A percentile compares a stretch with the other conserved stretches of the same genome.
phyloP scores from a whole-genome alignment of 345 rosid species.

The Gossypium anomalum region DNA sequence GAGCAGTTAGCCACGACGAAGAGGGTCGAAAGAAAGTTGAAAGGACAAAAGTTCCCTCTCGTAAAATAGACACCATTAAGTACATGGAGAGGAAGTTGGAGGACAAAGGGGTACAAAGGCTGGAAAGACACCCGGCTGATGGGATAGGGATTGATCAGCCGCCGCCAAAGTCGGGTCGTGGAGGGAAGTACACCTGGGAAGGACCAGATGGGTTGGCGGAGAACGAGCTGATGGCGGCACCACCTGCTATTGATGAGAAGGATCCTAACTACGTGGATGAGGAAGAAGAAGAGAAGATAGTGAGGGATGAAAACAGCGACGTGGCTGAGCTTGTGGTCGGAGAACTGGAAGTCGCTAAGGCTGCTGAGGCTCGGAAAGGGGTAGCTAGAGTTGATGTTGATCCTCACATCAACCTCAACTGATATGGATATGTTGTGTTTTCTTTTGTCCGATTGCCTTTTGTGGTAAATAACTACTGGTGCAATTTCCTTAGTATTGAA shows the following conservation, averaged over 20 bases:
- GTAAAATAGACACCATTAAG: conserved; percentile 54
- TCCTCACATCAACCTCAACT: conserved; percentile 31
- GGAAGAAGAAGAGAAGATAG: conserved; percentile 34
- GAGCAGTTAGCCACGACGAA: conserved; percentile 40
- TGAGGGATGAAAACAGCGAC: conserved; percentile 32
- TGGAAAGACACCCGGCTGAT: conserved; percentile 71
- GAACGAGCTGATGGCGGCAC: conserved; percentile 42
- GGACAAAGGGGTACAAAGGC: conserved; percentile 62
- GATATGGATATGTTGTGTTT: not conserved
- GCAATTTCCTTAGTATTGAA: not conserved
- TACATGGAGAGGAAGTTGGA: conserved; percentile 55
- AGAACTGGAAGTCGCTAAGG: conserved; percentile 62
- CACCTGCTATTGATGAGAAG: conserved; percentile 65
- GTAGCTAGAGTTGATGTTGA: conserved; percentile 64
- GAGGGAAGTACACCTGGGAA: conserved; percentile 95
- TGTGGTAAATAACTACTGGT: not conserved
- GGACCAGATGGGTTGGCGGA: conserved; percentile 50
- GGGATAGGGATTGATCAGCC: conserved; percentile 51
- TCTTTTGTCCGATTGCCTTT: not conserved
- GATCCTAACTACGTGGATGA: conserved; percentile 79
- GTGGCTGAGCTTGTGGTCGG: conserved; percentile 47
- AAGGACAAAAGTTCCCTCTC: conserved; percentile 39
- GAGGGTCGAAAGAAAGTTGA: conserved; percentile 47
- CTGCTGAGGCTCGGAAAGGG: conserved; percentile 38
- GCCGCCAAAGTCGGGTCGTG: conserved; percentile 72